Percentiles rank a stretch among this genome's conserved stretches.
Evolutionary conservation across 2,329 filamentous ascomycete species (phyloP).

Genomic region (Talaromyces verruculosus): DNA sequence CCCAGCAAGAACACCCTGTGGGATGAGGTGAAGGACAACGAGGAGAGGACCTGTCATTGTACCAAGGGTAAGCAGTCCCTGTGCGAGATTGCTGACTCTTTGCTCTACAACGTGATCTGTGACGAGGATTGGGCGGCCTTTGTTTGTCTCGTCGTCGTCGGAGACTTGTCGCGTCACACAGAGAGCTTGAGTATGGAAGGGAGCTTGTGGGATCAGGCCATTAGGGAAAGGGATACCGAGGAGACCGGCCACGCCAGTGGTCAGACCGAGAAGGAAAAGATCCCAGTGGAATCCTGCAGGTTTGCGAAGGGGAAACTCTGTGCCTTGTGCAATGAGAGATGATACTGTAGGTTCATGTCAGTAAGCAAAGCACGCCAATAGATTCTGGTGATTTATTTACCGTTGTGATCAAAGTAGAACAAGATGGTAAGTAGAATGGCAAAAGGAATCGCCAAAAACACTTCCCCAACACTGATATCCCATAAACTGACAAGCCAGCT

Average conservation of each 20-base stretch:
- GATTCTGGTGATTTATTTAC: conserved; percentile 44
- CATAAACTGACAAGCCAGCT: conserved; percentile 80
- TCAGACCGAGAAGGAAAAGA: conserved; percentile 74
- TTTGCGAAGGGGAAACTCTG: conserved; percentile 76
- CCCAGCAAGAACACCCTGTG: conserved; percentile 75
- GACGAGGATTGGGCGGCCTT: conserved; percentile 61
- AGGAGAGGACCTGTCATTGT: conserved; percentile 77
- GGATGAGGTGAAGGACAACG: conserved; percentile 72
- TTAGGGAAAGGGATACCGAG: conserved; percentile 79
- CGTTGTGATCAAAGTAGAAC: conserved; percentile 89
- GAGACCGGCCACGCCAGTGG: conserved; percentile 72
- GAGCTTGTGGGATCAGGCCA: conserved; percentile 78
- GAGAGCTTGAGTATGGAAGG: conserved; percentile 76
- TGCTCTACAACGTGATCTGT: conserved; percentile 67
- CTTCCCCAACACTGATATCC: conserved; percentile 68
- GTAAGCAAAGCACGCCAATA: not conserved
- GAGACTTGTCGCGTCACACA: conserved; percentile 65
- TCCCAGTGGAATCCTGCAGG: conserved; percentile 87
- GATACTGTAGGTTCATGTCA: conserved; percentile 57
- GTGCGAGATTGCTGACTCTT: conserved; percentile 73
- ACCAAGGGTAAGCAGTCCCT: conserved; percentile 73
- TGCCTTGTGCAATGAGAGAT: conserved; percentile 78
- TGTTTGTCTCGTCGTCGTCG: conserved; percentile 58
- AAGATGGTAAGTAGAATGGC: conserved; percentile 77
- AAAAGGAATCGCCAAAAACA: conserved; percentile 86